These are phyloP conservation scores for Cadophora luteo-olivacea DNA, from an alignment of 2,329 filamentous ascomycete genomes.

Conservation along the genomic window DNA sequence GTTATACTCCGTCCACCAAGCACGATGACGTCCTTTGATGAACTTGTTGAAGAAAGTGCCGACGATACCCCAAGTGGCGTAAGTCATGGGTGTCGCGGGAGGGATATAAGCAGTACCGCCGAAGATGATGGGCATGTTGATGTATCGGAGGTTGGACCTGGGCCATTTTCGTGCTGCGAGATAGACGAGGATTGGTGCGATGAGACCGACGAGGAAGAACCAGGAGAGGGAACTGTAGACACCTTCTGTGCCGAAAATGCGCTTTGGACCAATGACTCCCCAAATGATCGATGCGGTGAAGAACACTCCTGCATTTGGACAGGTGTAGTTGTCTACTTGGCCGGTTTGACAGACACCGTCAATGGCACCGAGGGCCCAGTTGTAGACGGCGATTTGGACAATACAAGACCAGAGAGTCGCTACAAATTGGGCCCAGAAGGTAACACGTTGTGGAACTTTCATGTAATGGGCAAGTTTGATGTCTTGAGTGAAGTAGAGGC, in stretches of 20 bases:
- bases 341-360: slow-evolving; percentile 64
- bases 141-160: slow-evolving; percentile 65
- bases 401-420: slow-evolving; percentile 71
- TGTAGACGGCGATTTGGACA: slow-evolving; percentile 69
- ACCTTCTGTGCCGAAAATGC: slow-evolving; percentile 67
- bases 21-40: slow-evolving; percentile 57
- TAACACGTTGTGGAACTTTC: slow-evolving; percentile 67
- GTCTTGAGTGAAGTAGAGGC: slow-evolving; percentile 54
- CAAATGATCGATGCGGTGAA: slow-evolving; percentile 76
- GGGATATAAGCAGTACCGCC: slow-evolving; percentile 69
- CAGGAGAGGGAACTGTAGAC: slow-evolving; percentile 70
- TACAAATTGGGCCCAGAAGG: slow-evolving; percentile 70
- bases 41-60: slow-evolving; percentile 63
- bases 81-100: slow-evolving; percentile 74
- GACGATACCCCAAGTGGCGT: slow-evolving; percentile 53
- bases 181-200: slow-evolving; percentile 68
- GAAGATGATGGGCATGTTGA: slow-evolving; percentile 73
- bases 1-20: slow-evolving; percentile 76
- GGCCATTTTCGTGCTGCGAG: slow-evolving; percentile 62
- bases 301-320: slow-evolving; percentile 57
- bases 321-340: slow-evolving; percentile 59
- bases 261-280: slow-evolving; percentile 74
- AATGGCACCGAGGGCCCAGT: slow-evolving; percentile 67
- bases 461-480: slow-evolving; percentile 61
- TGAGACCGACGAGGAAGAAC: slow-evolving; percentile 73